Conservation (phyloP, 768 basidiomycete species). For the Termitomyces sp. region DNA sequence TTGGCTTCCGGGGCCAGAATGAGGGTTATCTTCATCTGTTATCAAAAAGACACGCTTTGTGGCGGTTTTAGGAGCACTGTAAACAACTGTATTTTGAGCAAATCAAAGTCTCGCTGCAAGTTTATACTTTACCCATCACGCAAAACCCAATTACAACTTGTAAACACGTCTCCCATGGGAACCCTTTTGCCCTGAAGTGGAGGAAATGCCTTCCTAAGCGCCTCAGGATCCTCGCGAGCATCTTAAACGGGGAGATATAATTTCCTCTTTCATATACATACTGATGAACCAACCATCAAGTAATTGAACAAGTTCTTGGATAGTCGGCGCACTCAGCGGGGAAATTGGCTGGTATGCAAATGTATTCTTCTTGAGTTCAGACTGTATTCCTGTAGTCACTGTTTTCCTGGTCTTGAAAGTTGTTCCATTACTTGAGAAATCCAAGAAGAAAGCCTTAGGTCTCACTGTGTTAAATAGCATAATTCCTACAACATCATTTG, state of each 20-base stretch:
- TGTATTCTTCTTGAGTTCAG: slow-evolving; percentile 66
- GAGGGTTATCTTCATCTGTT: slow-evolving; percentile 85
- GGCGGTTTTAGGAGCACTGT: slow-evolving; percentile 79
- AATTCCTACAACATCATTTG: slow-evolving; percentile 87
- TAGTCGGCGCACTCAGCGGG: slow-evolving; percentile 73
- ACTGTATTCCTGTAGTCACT: slow-evolving; percentile 22
- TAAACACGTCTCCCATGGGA: slow-evolving; percentile 87
- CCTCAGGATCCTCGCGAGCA: slow-evolving; percentile 56
- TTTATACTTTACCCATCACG: slow-evolving; percentile 63
- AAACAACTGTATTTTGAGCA: background rate
- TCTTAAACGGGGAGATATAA: slow-evolving; percentile 33
- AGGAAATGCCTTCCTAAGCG: slow-evolving; percentile 56
- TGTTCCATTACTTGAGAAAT: background rate
- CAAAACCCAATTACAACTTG: slow-evolving; percentile 84
- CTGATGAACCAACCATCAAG: slow-evolving; percentile 56
- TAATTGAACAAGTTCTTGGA: slow-evolving; percentile 72
- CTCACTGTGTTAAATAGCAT: slow-evolving; percentile 90
- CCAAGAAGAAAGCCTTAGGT: slow-evolving; percentile 3
- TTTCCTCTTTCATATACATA: background rate
- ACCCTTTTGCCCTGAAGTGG: slow-evolving; percentile 54
- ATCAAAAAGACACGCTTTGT: slow-evolving; percentile 93
- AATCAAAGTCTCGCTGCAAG: background rate
- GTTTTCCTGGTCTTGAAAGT: slow-evolving; percentile 35
- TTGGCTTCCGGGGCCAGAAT: slow-evolving; percentile 44
- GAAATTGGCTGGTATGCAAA: slow-evolving; percentile 73